A percentile compares a stretch with the other conserved stretches of the same genome.
Conservation (phyloP, 169 alveolate genomes). For the Prorocentrum cordatum region DNA sequence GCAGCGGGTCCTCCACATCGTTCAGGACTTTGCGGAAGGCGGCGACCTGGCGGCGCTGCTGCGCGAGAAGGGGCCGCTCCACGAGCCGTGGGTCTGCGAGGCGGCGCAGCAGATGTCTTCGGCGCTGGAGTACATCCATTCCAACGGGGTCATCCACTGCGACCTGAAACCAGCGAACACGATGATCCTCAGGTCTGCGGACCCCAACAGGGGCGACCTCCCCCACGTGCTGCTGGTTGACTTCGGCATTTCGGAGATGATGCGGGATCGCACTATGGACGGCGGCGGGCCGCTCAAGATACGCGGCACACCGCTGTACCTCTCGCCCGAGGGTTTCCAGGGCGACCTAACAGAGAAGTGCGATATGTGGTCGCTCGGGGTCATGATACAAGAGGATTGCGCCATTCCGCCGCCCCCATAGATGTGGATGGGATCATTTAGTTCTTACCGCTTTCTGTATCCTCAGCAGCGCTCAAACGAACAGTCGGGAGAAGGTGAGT, state of each 20-base stretch:
- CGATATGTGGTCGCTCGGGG: slow-evolving; percentile 65
- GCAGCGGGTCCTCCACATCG: not conserved
- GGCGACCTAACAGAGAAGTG: slow-evolving; percentile 48
- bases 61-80: slow-evolving; percentile 31
- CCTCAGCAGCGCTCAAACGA: no score
- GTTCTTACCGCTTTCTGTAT: no score
- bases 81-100: slow-evolving; percentile 14
- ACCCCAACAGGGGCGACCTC: slow-evolving; percentile 9
- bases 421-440: no score
- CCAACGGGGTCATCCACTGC: slow-evolving; percentile 62
- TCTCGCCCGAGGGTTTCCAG: slow-evolving; percentile 69
- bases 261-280: not conserved
- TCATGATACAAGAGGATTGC: no score
- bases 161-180: slow-evolving; percentile 50
- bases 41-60: slow-evolving; percentile 54
- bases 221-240: slow-evolving; percentile 61
- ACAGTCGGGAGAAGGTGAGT: no score
- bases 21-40: not conserved
- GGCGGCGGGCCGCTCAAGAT: slow-evolving; percentile 67
- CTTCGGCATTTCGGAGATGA: slow-evolving; percentile 48
- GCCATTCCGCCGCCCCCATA: no score
- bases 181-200: slow-evolving; percentile 41
- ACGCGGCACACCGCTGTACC: slow-evolving; percentile 58
- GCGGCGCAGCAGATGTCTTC: slow-evolving; percentile 11
- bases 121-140: slow-evolving; percentile 61